phyloP scores from a whole-genome alignment of 345 rosid species.

The Eucalyptus sp. region DNA sequence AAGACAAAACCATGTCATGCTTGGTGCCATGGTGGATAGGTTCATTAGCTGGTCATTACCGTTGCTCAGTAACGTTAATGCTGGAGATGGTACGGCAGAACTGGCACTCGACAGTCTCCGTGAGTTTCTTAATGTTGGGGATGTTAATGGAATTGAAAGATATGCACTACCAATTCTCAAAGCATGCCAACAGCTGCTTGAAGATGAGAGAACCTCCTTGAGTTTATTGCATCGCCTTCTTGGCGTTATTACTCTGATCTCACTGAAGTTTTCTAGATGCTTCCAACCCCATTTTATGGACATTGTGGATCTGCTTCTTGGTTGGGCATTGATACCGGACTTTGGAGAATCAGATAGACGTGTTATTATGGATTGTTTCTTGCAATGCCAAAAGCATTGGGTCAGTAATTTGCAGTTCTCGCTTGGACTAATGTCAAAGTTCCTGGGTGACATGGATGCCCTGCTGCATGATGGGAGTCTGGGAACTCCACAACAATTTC shows the following conservation, averaged over 20 bases:
- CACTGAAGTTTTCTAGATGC: constrained; percentile 52
- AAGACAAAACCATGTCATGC: constrained; percentile 70
- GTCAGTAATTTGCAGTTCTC: constrained; percentile 77
- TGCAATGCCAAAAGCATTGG: constrained; percentile 97
- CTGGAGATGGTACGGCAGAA: constrained; percentile 58
- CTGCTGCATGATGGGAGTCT: constrained; percentile 66
- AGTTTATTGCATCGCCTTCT: constrained; percentile 52
- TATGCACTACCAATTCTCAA: constrained; percentile 67
- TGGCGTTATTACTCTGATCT: constrained; percentile 57
- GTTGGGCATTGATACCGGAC: constrained; percentile 89
- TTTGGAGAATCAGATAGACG: constrained; percentile 61
- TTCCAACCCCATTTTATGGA: constrained; percentile 93
- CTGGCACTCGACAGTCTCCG: constrained; percentile 63
- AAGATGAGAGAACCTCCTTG: constrained; percentile 89
- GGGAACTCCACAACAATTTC: constrained; percentile 65
- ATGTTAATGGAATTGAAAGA: constrained; percentile 65
- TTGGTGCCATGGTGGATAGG: constrained; percentile 64
- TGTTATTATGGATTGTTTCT: constrained; percentile 71
- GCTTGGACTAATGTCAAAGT: constrained; percentile 61
- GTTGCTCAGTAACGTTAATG: constrained; percentile 52
- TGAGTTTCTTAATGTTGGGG: constrained; percentile 74
- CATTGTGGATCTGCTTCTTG: constrained; percentile 85
- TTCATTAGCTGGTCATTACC: constrained; percentile 84
- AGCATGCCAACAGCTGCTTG: constrained; percentile 79
- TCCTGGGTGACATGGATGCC: constrained; percentile 78